phyloP scores from a whole-genome alignment of 305 asterid species.

The Petunia hybrid region DNA sequence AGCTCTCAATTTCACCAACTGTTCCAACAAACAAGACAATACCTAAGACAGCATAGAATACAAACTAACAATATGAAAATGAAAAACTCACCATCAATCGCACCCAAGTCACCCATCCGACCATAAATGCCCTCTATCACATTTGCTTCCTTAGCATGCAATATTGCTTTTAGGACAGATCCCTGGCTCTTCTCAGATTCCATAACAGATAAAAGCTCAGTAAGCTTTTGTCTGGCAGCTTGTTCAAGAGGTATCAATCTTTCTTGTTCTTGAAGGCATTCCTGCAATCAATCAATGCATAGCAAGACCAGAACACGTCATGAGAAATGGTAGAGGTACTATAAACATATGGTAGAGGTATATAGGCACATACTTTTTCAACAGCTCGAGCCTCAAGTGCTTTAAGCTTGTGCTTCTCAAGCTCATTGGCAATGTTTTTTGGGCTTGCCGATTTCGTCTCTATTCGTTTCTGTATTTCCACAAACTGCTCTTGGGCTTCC shows the following conservation, averaged over 20 bases:
- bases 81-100: slow-evolving; percentile 78
- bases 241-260: slow-evolving; percentile 75
- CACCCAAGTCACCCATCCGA: slow-evolving; percentile 96
- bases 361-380: slow-evolving; percentile 64
- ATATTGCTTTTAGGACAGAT: slow-evolving; percentile 83
- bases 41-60: not conserved
- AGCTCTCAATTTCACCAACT: slow-evolving; percentile 3
- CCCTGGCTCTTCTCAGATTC: slow-evolving; percentile 95
- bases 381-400: slow-evolving; percentile 66
- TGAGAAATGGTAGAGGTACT: not conserved
- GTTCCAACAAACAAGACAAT: not conserved
- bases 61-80: not conserved
- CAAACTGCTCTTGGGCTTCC: slow-evolving; percentile 81
- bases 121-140: slow-evolving; percentile 86
- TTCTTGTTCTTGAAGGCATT: slow-evolving; percentile 74
- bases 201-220: slow-evolving; percentile 74
- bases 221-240: slow-evolving; percentile 84
- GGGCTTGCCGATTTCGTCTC: slow-evolving; percentile 60
- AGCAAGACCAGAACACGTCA: slow-evolving; percentile 14
- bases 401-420: slow-evolving; percentile 66
- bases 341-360: not conserved
- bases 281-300: slow-evolving; percentile 51
- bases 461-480: slow-evolving; percentile 57
- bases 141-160: slow-evolving; percentile 80
- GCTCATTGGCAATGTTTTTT: slow-evolving; percentile 54